A percentile compares a stretch with the other conserved stretches of the same genome.
These are phyloP conservation scores for Fusarium beomiforme DNA, from an alignment of 2,329 filamentous ascomycete genomes.

Conservation along the genomic window DNA sequence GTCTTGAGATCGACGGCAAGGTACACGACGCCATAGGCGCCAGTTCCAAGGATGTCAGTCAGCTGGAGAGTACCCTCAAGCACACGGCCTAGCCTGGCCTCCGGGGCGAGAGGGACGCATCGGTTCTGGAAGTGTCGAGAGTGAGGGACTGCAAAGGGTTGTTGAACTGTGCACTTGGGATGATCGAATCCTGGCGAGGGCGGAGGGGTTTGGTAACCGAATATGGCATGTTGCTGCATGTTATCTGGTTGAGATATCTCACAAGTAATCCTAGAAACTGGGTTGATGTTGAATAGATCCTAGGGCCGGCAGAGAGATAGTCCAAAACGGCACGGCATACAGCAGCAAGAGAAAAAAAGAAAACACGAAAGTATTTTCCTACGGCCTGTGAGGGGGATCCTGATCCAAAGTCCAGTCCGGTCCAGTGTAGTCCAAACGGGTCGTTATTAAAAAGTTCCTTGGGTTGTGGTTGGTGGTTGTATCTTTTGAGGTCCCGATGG, in stretches of 20 bases:
- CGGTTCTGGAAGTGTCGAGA: slow-evolving; percentile 54
- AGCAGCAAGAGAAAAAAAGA: slow-evolving; percentile 38
- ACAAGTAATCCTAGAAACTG: slow-evolving; percentile 36
- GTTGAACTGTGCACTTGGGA: slow-evolving; percentile 56
- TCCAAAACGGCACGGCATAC: slow-evolving; percentile 37
- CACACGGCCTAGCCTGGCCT: slow-evolving; percentile 86
- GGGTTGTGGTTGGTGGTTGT: slow-evolving; percentile 36
- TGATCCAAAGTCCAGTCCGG: slow-evolving; percentile 41
- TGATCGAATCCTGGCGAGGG: slow-evolving; percentile 65
- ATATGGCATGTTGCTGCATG: slow-evolving; percentile 69
- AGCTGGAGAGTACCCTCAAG: slow-evolving; percentile 86
- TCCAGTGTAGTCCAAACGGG: slow-evolving; percentile 43
- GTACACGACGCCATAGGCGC: slow-evolving; percentile 97
- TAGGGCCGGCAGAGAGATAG: slow-evolving; percentile 28
- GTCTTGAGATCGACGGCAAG: slow-evolving; percentile 85
- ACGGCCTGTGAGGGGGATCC: slow-evolving; percentile 39
- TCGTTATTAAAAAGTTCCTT: slow-evolving; percentile 35
- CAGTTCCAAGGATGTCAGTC: slow-evolving; percentile 86
- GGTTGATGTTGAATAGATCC: slow-evolving; percentile 24
- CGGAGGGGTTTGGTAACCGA: slow-evolving; percentile 67
- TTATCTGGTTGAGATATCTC: slow-evolving; percentile 51
- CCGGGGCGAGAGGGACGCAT: slow-evolving; percentile 71
- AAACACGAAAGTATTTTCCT: slow-evolving; percentile 40
- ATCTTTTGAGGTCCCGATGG: slow-evolving; percentile 47
- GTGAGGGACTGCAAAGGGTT: slow-evolving; percentile 45